Percentiles rank a stretch among this genome's conserved stretches.
These are phyloP conservation scores for Xylaria longipes DNA, from an alignment of 495 filamentous ascomycete species.

Conservation along the genomic window DNA sequence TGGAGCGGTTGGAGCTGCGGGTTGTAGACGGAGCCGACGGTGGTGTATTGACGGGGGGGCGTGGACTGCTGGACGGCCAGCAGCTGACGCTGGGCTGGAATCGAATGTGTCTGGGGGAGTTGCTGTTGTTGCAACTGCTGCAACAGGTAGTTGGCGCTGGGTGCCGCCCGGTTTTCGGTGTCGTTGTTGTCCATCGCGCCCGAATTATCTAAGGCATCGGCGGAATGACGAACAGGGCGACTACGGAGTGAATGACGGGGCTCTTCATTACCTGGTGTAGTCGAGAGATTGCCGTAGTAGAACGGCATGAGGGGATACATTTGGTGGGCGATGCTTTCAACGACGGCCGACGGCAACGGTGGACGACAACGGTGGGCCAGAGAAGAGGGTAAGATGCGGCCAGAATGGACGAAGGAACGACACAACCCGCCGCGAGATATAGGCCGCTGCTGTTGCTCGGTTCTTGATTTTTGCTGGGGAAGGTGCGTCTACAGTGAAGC, in stretches of 20 bases:
- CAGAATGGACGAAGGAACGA: neutral
- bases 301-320: neutral
- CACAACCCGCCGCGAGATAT: no score
- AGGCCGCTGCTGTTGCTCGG: neutral
- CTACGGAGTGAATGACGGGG: neutral
- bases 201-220: neutral
- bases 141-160: neutral
- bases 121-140: neutral
- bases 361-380: neutral
- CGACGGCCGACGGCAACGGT: neutral
- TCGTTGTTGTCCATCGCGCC: conserved; percentile 18
- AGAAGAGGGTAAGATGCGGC: neutral
- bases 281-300: neutral
- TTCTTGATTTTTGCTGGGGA: neutral
- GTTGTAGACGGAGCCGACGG: conserved; percentile 55
- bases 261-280: neutral
- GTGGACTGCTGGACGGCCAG: neutral
- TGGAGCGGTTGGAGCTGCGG: conserved; percentile 48
- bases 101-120: neutral
- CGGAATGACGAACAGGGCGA: neutral
- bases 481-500: neutral
- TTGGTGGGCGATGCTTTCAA: neutral
- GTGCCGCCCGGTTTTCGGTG: neutral
- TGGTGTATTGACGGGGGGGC: conserved; percentile 46
- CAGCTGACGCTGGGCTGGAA: neutral